Evolutionary conservation across 371 early-diverging fungal genomes (phyloP).

Genomic region (Rhizopus arrhizus): DNA sequence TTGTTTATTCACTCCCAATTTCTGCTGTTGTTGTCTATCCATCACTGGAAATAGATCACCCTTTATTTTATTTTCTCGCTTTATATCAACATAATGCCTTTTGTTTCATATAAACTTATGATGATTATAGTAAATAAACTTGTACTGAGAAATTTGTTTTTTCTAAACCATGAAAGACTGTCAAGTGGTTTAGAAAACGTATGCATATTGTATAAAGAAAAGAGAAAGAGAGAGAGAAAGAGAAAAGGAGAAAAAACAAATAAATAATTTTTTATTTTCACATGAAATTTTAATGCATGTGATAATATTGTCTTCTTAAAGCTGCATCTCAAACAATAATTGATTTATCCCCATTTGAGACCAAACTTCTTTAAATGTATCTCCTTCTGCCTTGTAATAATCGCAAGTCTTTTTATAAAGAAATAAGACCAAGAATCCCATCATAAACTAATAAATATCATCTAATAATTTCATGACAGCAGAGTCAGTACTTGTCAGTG

Average conservation of each 20-base stretch:
- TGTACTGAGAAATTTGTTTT: constrained; percentile 13
- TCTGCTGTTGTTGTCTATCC: constrained; percentile 21
- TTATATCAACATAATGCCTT: background rate
- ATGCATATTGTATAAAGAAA: constrained; percentile 10
- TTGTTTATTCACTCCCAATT: constrained; percentile 68
- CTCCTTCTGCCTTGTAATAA: constrained; percentile 79
- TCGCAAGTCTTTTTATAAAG: constrained; percentile 69
- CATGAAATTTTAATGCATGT: background rate
- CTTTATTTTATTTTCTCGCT: background rate
- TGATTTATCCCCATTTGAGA: constrained; percentile 52
- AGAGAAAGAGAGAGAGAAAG: background rate
- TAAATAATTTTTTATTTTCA: background rate
- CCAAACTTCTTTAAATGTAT: constrained; percentile 77
- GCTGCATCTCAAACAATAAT: constrained; percentile 53
- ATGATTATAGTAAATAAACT: constrained; percentile 15
- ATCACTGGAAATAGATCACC: background rate
- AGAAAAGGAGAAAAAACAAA: constrained; percentile 2
- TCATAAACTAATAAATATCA: constrained; percentile 68
- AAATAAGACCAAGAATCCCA: constrained; percentile 58
- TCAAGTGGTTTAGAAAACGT: constrained; percentile 23
- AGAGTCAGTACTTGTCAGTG: constrained; percentile 67
- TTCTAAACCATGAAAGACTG: constrained; percentile 11
- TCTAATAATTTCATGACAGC: constrained; percentile 72
- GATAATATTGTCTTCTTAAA: constrained; percentile 23
- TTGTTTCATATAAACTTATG: constrained; percentile 12